These are phyloP conservation scores for Aurantiochytrium sp. DNA, from an alignment of 108 stramenopile genomes.

Conservation along the genomic window DNA sequence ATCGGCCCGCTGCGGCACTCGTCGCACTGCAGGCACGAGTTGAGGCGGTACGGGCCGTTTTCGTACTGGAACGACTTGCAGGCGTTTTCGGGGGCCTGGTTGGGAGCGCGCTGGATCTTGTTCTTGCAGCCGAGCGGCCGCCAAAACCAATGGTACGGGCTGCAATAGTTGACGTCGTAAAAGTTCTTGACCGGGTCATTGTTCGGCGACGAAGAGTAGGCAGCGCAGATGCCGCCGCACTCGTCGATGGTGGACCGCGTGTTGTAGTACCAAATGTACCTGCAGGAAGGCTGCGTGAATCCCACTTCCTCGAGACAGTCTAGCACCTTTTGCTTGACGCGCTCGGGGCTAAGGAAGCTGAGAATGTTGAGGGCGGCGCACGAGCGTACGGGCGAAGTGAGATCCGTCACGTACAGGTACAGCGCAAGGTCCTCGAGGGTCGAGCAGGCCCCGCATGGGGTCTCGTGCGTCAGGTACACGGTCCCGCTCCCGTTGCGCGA, in stretches of 20 bases:
- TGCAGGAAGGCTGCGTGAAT: neutral
- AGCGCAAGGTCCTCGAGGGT: neutral
- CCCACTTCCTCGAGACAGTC: neutral
- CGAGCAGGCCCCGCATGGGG: neutral
- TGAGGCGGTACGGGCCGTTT: neutral
- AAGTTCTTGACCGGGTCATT: neutral
- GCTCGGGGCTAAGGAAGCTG: neutral
- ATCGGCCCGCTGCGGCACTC: constrained; percentile 8
- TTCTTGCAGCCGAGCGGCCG: neutral
- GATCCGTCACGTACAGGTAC: neutral
- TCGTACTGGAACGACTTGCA: neutral
- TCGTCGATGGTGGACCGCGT: neutral
- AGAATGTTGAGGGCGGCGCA: neutral
- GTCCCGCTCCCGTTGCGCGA: neutral
- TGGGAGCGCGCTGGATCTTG: neutral
- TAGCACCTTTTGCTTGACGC: neutral
- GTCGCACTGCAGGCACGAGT: constrained; percentile 17
- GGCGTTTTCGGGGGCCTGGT: neutral
- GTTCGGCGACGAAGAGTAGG: neutral
- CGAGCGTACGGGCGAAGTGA: neutral
- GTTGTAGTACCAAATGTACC: constrained; percentile 10
- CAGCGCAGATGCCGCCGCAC: neutral
- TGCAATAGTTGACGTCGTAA: neutral
- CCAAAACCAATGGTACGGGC: neutral
- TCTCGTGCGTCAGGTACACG: neutral